phyloP scores from a whole-genome alignment of 1,284 basidiomycete species.

The Ustilago cynodontis region DNA sequence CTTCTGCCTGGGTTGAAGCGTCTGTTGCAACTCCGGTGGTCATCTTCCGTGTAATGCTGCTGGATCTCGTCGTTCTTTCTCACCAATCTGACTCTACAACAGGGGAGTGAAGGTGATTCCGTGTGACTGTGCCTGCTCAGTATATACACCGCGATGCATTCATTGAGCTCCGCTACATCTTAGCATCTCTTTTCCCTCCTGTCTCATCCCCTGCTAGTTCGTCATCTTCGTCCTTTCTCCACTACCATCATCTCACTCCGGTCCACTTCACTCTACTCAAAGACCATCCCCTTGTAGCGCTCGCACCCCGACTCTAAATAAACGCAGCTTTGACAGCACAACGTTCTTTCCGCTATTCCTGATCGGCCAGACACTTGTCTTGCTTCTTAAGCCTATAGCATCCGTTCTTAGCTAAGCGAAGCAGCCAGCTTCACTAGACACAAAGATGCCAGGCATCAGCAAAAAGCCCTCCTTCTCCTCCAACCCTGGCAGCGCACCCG shows the following conservation, averaged over 20 bases:
- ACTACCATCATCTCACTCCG: neutral
- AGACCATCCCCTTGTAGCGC: too few species aligned
- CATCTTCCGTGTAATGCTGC: neutral
- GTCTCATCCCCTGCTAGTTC: neutral
- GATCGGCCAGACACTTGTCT: neutral
- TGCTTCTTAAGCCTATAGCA: neutral
- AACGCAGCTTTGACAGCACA: neutral
- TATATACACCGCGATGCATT: conserved; percentile 20
- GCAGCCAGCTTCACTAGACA: neutral
- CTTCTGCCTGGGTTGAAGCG: neutral
- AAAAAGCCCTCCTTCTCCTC: conserved; percentile 31
- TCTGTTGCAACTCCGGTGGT: neutral
- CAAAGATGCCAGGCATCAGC: conserved; percentile 37
- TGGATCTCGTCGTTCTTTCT: neutral
- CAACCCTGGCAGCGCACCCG: conserved; percentile 16
- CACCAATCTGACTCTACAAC: neutral
- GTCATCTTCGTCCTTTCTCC: neutral
- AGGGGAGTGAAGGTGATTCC: neutral
- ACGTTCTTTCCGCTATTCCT: neutral
- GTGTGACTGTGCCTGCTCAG: neutral
- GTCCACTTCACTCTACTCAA: neutral
- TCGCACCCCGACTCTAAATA: too few species aligned
- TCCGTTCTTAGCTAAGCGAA: neutral
- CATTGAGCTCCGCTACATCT: conserved; percentile 10
- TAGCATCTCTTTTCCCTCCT: neutral